Conservation (phyloP, 2,329 filamentous ascomycete species). For the Cryoendolithus antarcticus region DNA sequence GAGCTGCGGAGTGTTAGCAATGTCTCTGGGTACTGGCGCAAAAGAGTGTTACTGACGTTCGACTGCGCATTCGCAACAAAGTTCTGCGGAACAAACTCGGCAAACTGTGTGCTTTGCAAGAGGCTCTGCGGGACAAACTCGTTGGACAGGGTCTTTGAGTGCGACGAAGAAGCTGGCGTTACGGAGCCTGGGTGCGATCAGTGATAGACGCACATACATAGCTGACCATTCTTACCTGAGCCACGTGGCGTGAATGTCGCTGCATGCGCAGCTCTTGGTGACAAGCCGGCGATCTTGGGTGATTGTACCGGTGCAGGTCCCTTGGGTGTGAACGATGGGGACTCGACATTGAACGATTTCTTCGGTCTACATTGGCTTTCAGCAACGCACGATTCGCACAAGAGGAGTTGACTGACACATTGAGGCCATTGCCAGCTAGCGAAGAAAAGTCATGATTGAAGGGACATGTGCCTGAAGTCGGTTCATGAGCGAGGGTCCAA, state of each 20-base stretch:
- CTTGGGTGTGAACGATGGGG: slow-evolving; percentile 78
- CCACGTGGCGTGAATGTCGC: slow-evolving; percentile 67
- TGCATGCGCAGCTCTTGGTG: slow-evolving; percentile 79
- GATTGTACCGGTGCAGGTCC: slow-evolving; percentile 28
- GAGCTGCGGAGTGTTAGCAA: slow-evolving; percentile 6
- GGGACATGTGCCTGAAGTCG: slow-evolving; percentile 20
- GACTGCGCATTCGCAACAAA: slow-evolving; percentile 40
- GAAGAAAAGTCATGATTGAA: slow-evolving; percentile 23
- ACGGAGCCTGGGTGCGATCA: slow-evolving; percentile 23
- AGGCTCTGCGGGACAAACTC: slow-evolving; percentile 27
- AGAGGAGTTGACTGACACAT: slow-evolving; percentile 9
- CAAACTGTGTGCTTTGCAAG: slow-evolving; percentile 32
- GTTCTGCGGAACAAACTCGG: slow-evolving; percentile 43
- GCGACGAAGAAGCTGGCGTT: slow-evolving; percentile 27
- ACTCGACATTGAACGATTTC: slow-evolving; percentile 85
- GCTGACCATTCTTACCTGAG: slow-evolving; percentile 23
- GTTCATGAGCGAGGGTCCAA: no score
- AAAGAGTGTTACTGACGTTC: slow-evolving; percentile 1
- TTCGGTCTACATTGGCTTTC: slow-evolving; percentile 32
- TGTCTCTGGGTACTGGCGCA: slow-evolving; percentile 10
- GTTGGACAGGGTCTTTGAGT: slow-evolving; percentile 33
- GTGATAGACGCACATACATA: no score
- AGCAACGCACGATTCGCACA: not conserved
- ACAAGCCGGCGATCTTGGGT: slow-evolving; percentile 63
- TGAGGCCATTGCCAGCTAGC: slow-evolving; percentile 16